Conservation (phyloP, 192 early-diverging fungal species). For the Podila clonocystis region DNA sequence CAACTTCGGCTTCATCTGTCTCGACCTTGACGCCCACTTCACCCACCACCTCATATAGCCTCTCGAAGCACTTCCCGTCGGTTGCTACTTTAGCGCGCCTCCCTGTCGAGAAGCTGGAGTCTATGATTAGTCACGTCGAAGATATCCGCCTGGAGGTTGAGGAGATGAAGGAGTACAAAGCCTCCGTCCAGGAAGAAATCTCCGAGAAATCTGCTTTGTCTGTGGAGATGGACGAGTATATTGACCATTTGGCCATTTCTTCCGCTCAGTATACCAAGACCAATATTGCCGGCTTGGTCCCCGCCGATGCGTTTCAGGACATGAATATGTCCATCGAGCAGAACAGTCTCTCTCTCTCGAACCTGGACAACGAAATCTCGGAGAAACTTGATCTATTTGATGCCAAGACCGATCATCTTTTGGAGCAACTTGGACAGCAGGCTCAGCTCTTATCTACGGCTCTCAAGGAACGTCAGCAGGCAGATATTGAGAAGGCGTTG, state of each 20-base stretch:
- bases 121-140: background rate
- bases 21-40: constrained; percentile 6
- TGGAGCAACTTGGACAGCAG: constrained; percentile 13
- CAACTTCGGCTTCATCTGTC: background rate
- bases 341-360: constrained; percentile 9
- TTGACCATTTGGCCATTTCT: background rate
- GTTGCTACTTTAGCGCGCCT: constrained; percentile 2
- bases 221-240: background rate
- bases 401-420: constrained; percentile 6
- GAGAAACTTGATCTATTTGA: constrained; percentile 26
- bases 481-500: constrained; percentile 26
- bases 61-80: background rate
- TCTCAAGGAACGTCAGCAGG: constrained; percentile 22
- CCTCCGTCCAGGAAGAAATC: constrained; percentile 10
- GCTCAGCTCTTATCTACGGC: constrained; percentile 10
- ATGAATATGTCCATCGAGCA: constrained; percentile 8
- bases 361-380: constrained; percentile 19
- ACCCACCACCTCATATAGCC: background rate
- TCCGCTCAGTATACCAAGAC: background rate
- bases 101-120: constrained; percentile 3
- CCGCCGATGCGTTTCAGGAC: background rate
- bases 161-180: constrained; percentile 27
- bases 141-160: constrained; percentile 17
- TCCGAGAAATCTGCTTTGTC: background rate
- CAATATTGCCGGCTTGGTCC: background rate